Percentiles rank a stretch among this genome's conserved stretches.
Evolutionary conservation across 2,329 filamentous ascomycete genomes (phyloP).

Genomic region (Microcera coccophila): DNA sequence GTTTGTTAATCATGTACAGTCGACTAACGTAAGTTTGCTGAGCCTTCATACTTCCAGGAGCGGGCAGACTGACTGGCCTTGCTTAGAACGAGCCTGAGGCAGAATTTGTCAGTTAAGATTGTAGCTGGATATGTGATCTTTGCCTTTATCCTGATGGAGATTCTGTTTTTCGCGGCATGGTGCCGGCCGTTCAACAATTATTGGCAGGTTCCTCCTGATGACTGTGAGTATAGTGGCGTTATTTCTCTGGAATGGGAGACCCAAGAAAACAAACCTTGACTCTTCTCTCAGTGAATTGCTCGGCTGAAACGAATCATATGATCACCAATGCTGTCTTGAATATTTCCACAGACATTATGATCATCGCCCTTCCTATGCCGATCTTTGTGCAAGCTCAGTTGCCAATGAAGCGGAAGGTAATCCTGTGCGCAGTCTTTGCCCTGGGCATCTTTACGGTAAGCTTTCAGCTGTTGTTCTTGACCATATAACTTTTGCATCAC

Average conservation of each 20-base stretch:
- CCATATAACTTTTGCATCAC: background rate
- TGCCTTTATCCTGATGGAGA: constrained; percentile 49
- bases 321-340: constrained; percentile 58
- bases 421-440: constrained; percentile 46
- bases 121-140: constrained; percentile 45
- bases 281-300: constrained; percentile 49
- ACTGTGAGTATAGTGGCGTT: background rate
- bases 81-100: constrained; percentile 37
- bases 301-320: constrained; percentile 53
- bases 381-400: constrained; percentile 49
- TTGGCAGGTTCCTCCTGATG: constrained; percentile 51
- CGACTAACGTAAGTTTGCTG: constrained; percentile 41
- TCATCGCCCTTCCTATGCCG: constrained; percentile 56
- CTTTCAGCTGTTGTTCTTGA: constrained; percentile 1
- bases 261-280: constrained; percentile 10
- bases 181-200: constrained; percentile 55
- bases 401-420: constrained; percentile 47
- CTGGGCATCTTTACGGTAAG: constrained; percentile 46
- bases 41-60: background rate
- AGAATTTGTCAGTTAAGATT: constrained; percentile 46
- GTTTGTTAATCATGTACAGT: constrained; percentile 54
- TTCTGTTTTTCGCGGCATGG: constrained; percentile 49
- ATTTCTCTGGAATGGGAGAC: background rate
- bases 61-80: background rate
- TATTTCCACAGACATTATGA: constrained; percentile 56